Conservation (phyloP, 2,329 filamentous ascomycete species). For the Fusarium anguioides region DNA sequence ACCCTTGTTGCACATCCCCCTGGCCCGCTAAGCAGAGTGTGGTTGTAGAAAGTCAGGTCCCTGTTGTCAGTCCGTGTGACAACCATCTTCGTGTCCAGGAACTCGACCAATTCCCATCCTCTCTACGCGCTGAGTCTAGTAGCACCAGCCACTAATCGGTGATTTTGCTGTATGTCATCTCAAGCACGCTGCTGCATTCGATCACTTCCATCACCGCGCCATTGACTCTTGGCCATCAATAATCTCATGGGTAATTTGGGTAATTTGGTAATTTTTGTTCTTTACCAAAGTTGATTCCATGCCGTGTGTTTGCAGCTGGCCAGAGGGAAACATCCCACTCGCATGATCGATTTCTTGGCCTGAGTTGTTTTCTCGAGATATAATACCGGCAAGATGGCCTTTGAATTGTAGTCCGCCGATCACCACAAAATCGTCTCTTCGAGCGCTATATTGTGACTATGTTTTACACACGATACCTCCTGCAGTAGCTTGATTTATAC, state of each 20-base stretch:
- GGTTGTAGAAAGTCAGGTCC: conserved; percentile 27
- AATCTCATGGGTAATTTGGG: conserved; percentile 7
- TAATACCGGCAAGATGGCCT: conserved; percentile 3
- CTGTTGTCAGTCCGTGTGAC: conserved; percentile 25
- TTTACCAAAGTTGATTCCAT: conserved; percentile 13
- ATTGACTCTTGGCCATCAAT: conserved; percentile 40
- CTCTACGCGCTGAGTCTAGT: conserved; percentile 44
- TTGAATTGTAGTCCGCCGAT: conserved; percentile 8
- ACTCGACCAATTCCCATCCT: conserved; percentile 36
- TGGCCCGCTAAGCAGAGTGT: conserved; percentile 30
- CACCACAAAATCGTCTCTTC: background rate
- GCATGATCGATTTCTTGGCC: conserved; percentile 27
- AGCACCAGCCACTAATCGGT: conserved; percentile 37
- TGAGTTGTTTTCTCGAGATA: conserved; percentile 3
- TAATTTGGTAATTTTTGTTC: conserved; percentile 20
- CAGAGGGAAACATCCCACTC: conserved; percentile 36
- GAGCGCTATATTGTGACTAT: conserved; percentile 8
- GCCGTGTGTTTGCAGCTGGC: conserved; percentile 11
- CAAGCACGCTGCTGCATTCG: conserved; percentile 35
- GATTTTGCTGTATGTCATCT: conserved; percentile 25
- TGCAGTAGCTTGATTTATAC: background rate
- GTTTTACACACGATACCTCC: background rate
- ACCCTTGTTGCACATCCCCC: conserved; percentile 45
- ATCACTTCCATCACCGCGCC: conserved; percentile 41
- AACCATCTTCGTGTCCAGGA: conserved; percentile 17